Evolutionary conservation across 352 stramenopile species (phyloP), one percentile per base, ranked within the genome.

Genomic region (Globisporangium mamillatum): DNA sequence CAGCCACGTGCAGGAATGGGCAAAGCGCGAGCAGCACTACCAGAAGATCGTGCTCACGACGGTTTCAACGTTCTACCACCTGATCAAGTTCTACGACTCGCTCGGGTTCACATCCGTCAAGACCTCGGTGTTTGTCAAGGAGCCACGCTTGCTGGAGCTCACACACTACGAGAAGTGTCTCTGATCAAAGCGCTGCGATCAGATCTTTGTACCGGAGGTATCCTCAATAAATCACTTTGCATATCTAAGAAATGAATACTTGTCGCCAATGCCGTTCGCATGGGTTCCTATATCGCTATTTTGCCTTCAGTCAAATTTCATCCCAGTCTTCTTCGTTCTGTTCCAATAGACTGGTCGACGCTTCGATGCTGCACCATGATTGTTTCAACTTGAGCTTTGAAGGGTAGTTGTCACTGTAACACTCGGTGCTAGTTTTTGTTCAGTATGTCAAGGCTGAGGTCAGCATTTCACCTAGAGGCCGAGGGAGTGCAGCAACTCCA

Each of bases 51-150:
- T 68, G 4, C 54, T 68, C 29, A 20, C 27, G 22, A 48, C 24
- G 3, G 54, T 20, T 8, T n/a, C 29, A 5, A 68, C 48, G 48
- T 24, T 46, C 50, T n/a, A 29, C n/a, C 29, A 52, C 25, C 27
- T 55, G 22, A 52, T 60, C 52, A 29, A 52, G 48, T 68, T 68
- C 41, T 68, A 68, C 36, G 32, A 68, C 10, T 65, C 63, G 3
- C 44, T 66, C 4, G 60, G 60, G 50, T 66, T 41, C 25, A 16
- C 27, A 25, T 24, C 57, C 57, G 8, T 18, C 22, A 22, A 66
- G 66, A 48, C 46, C 44, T 34, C 29, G 1, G 60, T 66, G 25
- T 29, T 29, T 18, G 22, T n/a, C 46, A 27, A 56, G 25, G 60
- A 66, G 29, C 60, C 60, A 16, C 32, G n/a, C 22, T 38, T 48